These are phyloP conservation scores for Xylariales sp. DNA, from an alignment of 2,329 filamentous ascomycete genomes.

Conservation along the genomic window DNA sequence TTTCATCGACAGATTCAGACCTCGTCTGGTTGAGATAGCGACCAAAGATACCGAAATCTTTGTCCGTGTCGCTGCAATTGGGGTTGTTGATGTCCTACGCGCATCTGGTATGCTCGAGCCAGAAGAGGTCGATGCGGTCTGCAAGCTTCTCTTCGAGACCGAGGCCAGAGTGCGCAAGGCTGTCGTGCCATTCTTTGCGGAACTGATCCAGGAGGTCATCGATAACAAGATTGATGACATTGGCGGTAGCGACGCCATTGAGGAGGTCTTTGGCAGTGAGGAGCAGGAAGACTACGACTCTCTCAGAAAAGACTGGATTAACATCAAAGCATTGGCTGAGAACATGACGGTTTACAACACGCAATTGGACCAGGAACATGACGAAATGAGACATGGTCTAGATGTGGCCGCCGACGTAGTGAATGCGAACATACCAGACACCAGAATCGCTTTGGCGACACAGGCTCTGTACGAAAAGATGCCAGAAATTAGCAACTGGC, in stretches of 20 bases:
- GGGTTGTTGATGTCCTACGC: constrained; percentile 76
- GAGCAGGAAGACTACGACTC: constrained; percentile 74
- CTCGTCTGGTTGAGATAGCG: constrained; percentile 87
- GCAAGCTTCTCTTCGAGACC: constrained; percentile 82
- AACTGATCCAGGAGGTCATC: constrained; percentile 78
- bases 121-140: constrained; percentile 83
- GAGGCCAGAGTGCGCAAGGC: constrained; percentile 82
- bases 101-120: constrained; percentile 85
- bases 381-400: constrained; percentile 38
- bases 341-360: constrained; percentile 77
- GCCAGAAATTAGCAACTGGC: constrained; percentile 79
- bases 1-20: constrained; percentile 88
- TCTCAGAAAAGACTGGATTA: constrained; percentile 80
- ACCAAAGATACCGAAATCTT: constrained; percentile 75
- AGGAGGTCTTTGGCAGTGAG: constrained; percentile 66
- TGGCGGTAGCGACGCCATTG: constrained; percentile 70
- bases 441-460: constrained; percentile 78
- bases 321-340: constrained; percentile 84
- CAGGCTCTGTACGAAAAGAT: constrained; percentile 82
- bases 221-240: constrained; percentile 78
- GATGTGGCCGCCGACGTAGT: constrained; percentile 51
- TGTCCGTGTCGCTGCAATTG: constrained; percentile 76
- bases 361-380: constrained; percentile 56
- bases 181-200: constrained; percentile 84
- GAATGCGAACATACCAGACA: constrained; percentile 65